Conservation (phyloP, 441 rosid genomes). For the Croton laevigatus region DNA sequence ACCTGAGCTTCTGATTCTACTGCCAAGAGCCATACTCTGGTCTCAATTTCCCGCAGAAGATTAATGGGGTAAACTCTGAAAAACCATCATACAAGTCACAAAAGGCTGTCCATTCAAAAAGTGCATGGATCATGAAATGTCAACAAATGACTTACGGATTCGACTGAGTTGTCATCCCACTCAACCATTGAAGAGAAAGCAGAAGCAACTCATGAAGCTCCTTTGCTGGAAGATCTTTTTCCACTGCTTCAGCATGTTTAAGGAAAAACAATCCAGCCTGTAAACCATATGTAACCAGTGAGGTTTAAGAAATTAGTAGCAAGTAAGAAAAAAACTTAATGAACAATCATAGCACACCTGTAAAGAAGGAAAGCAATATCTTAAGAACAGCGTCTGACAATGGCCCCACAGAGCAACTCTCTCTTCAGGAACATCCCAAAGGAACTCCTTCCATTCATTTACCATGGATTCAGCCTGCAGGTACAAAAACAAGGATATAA, state of each 20-base stretch:
- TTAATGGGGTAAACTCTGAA: constrained; percentile 88
- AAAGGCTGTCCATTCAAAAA: constrained; percentile 9
- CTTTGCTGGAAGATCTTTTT: constrained; percentile 93
- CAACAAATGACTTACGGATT: constrained; percentile 67
- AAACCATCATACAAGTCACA: constrained; percentile 37
- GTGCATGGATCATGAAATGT: constrained; percentile 13
- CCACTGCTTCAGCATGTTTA: constrained; percentile 90
- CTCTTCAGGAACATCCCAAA: constrained; percentile 99
- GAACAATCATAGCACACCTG: constrained; percentile 46
- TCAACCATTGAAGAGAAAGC: constrained; percentile 95
- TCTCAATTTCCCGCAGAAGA: constrained; percentile 96
- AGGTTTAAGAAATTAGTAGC: constrained; percentile 21
- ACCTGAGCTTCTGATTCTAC: constrained; percentile 96
- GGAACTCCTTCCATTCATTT: constrained; percentile 99
- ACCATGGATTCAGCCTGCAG: constrained; percentile 98
- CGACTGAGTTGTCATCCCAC: constrained; percentile 84
- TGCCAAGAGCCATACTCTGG: constrained; percentile 97
- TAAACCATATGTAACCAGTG: constrained; percentile 26
- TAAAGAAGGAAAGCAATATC: constrained; percentile 85
- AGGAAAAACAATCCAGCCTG: constrained; percentile 98
- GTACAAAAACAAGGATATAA: constrained; percentile 17
- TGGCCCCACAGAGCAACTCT: constrained; percentile 98
- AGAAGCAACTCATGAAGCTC: constrained; percentile 91
- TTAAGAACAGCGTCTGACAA: constrained; percentile 87
- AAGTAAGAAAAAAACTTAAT: constrained; percentile 22